These are phyloP conservation scores for Rhododendron molle DNA, from an alignment of 148 eudicot species.

Conservation along the genomic window DNA sequence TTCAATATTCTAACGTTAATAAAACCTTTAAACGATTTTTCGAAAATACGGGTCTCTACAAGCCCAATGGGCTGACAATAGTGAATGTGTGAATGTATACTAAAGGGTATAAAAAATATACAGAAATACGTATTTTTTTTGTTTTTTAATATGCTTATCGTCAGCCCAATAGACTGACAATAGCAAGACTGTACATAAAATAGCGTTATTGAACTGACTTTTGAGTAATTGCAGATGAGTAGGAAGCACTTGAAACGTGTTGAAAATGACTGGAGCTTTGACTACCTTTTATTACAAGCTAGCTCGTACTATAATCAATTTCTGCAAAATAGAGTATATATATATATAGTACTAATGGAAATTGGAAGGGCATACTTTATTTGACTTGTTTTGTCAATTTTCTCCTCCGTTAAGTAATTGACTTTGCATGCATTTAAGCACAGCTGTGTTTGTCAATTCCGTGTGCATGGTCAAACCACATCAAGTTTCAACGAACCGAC, in stretches of 20 bases:
- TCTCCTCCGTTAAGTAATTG: neutral
- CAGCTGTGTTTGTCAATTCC: neutral
- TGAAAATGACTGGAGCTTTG: neutral
- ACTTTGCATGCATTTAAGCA: neutral
- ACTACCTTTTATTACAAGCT: neutral
- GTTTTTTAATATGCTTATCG: no score
- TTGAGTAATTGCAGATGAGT: neutral
- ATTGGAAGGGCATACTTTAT: neutral
- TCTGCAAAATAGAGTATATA: no score
- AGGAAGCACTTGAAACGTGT: neutral
- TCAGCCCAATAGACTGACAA: no score
- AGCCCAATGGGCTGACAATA: no score
- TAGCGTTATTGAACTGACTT: neutral
- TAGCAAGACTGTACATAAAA: no score
- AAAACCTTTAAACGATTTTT: no score
- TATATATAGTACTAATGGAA: neutral
- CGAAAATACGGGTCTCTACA: no score
- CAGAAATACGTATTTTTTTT: no score
- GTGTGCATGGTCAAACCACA: constrained; percentile 1
- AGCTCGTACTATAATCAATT: no score
- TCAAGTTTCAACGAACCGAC: neutral
- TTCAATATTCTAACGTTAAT: no score
- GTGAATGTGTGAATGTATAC: no score
- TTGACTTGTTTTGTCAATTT: neutral
- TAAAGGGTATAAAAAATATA: no score